phyloP scores from a whole-genome alignment of 2,329 filamentous ascomycete species.

The Ilyonectria sp. region DNA sequence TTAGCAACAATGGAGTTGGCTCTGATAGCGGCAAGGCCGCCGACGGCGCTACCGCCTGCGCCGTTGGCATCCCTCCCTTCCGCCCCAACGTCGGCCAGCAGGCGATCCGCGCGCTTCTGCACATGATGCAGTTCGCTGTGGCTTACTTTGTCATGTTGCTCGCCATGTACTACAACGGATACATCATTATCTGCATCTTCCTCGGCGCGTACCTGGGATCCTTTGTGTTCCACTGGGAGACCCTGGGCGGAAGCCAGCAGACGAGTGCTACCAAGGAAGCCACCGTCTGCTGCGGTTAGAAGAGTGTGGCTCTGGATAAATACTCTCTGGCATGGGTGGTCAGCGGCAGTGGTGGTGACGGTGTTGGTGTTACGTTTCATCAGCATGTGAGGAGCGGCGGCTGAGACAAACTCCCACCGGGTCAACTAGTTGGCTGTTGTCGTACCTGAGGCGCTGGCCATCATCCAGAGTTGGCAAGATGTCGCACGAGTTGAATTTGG shows the following conservation, averaged over 20 bases:
- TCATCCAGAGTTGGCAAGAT: neutral
- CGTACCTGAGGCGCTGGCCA: neutral
- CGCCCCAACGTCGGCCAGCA: constrained; percentile 77
- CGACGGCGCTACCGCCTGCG: constrained; percentile 29
- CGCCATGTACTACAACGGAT: constrained; percentile 73
- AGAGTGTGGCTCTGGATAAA: neutral
- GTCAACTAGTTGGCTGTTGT: neutral
- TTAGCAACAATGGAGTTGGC: constrained; percentile 25
- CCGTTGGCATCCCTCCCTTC: constrained; percentile 53
- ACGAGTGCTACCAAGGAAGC: constrained; percentile 56
- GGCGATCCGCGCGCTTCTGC: constrained; percentile 74
- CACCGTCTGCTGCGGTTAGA: constrained; percentile 59
- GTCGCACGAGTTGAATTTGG: neutral
- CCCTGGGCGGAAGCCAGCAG: constrained; percentile 49
- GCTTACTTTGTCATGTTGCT: constrained; percentile 85
- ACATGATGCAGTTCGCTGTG: constrained; percentile 80
- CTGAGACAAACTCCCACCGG: neutral
- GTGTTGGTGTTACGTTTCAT: neutral
- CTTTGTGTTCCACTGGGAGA: constrained; percentile 83
- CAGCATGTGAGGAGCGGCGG: neutral
- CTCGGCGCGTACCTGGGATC: constrained; percentile 81
- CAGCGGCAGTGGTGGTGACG: neutral
- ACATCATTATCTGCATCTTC: constrained; percentile 86
- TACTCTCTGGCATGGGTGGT: neutral
- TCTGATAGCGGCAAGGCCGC: constrained; percentile 45